phyloP scores from a whole-genome alignment of 1,284 basidiomycete genomes.

The Malassezia sp. region DNA sequence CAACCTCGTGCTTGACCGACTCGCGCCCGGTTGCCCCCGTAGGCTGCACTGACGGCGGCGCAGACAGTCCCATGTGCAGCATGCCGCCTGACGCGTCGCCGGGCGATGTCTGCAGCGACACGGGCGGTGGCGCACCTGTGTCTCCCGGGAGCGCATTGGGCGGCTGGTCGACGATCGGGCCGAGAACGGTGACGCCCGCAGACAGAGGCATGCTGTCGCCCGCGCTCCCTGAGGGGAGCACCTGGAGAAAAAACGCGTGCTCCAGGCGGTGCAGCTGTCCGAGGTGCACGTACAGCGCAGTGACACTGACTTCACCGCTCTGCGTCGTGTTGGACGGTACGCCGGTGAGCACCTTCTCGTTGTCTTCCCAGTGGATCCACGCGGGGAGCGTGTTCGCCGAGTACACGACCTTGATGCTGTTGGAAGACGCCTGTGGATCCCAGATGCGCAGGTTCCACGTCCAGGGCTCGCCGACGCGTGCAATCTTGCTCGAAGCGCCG shows the following conservation, averaged over 20 bases:
- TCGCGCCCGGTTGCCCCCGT: slow-evolving; percentile 19
- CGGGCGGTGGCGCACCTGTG: no score
- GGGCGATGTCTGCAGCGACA: no score
- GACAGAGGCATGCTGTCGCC: no score
- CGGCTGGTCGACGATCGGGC: no score
- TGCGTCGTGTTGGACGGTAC: slow-evolving; percentile 24
- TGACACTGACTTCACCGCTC: slow-evolving; percentile 32
- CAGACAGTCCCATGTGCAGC: neutral
- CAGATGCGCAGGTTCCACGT: slow-evolving; percentile 86
- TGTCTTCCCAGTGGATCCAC: slow-evolving; percentile 78
- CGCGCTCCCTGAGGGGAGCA: no score
- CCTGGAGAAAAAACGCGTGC: slow-evolving; percentile 35
- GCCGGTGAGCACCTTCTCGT: slow-evolving; percentile 30
- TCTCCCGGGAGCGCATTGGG: no score
- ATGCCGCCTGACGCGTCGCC: no score
- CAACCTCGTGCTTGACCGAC: slow-evolving; percentile 31
- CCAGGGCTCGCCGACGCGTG: slow-evolving; percentile 62
- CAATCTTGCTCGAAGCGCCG: slow-evolving; percentile 52
- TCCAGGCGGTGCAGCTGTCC: slow-evolving; percentile 38
- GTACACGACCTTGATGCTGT: slow-evolving; percentile 60
- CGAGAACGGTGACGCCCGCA: neutral
- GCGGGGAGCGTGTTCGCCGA: slow-evolving; percentile 66
- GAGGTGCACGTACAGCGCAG: slow-evolving; percentile 32
- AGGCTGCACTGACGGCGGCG: no score
- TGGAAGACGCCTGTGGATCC: slow-evolving; percentile 66